Evolutionary conservation across 306 rosid genomes (phyloP), one percentile per base, ranked within the genome.

Genomic region (Oxytropis ochrocephala): DNA sequence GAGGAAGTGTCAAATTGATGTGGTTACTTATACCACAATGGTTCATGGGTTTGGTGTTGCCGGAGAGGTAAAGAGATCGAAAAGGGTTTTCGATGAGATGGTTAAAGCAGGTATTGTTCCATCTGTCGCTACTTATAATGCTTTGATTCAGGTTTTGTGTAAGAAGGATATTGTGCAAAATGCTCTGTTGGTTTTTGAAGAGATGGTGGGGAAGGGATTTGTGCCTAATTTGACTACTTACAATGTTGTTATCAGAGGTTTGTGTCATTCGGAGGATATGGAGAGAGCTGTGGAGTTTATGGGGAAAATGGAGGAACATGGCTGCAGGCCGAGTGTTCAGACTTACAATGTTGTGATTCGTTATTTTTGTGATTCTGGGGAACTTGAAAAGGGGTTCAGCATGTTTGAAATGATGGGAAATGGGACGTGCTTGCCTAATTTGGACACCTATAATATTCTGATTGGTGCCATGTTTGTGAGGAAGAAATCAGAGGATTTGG

Each of bases 101-200:
- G n/a, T n/a, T n/a, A n/a, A n/a, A n/a, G n/a, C n/a, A 3, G n/a
- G n/a, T n/a, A 76, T 87, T 76, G 97, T n/a, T n/a, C n/a, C n/a
- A n/a, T n/a, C 90, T 80, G 97, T 88, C 67, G 83, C 90, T 69
- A 88, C 98, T 62, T 90, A 94, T 11, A 94, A 84, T 78, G 97
- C 97, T 36, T 69, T 88, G 85, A 90, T 94, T 81, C 91, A 87
- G 80, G 86, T 87, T 80, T 76, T 90, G 83, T 88, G 98, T 70
- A 90, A 94, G 88, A 94, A 90, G 69, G 97, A 88, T 43, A 79
- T 32, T 4, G 92, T 88, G 70, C 87, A 86, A 57, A 90, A 82
- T 69, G 98, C 88, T 0, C 39, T 87, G 8, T 24, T 70, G 81
- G 82, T 79, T 57, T 94, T 94, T 41, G 92, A 88, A 63, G 95